Evolutionary conservation across 352 stramenopile species (phyloP).

Genomic region (Pythium volutum): DNA sequence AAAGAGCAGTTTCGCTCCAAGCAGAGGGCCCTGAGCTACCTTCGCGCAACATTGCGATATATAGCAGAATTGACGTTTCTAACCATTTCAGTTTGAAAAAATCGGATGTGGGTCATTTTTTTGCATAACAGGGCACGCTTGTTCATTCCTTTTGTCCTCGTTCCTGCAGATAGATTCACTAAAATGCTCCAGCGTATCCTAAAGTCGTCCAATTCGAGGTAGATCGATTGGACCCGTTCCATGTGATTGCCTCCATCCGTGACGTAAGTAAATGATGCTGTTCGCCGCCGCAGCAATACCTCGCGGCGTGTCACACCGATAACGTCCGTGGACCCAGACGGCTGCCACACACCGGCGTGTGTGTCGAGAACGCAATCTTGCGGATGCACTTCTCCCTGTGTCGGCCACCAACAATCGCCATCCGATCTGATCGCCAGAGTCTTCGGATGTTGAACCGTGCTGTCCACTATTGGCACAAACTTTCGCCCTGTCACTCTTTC

Average conservation of each 20-base stretch:
- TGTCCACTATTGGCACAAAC: too few relatives aligned
- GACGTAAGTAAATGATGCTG: constrained; percentile 18
- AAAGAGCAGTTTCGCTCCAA: constrained; percentile 21
- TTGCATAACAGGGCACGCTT: too few relatives aligned
- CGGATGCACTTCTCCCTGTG: constrained; percentile 14
- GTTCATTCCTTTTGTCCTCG: too few relatives aligned
- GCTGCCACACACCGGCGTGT: constrained; percentile 3
- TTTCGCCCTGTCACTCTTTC: constrained; percentile 1
- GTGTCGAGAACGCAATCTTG: constrained; percentile 10
- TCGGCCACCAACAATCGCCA: constrained; percentile 16
- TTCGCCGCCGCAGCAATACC: constrained; percentile 6
- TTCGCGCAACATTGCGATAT: constrained; percentile 13
- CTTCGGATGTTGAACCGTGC: constrained; percentile 10
- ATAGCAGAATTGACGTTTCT: too few relatives aligned
- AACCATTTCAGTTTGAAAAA: too few relatives aligned
- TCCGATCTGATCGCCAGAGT: constrained; percentile 14
- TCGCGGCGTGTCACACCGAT: neutral
- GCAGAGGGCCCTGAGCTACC: neutral
- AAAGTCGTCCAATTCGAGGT: neutral
- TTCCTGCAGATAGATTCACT: too few relatives aligned
- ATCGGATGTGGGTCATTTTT: too few relatives aligned
- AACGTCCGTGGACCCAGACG: neutral
- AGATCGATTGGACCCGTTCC: constrained; percentile 15
- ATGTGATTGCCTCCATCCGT: neutral
- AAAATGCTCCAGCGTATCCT: too few relatives aligned